phyloP scores from a whole-genome alignment of 2,329 filamentous ascomycete species.

The Hypoxylon sp. region DNA sequence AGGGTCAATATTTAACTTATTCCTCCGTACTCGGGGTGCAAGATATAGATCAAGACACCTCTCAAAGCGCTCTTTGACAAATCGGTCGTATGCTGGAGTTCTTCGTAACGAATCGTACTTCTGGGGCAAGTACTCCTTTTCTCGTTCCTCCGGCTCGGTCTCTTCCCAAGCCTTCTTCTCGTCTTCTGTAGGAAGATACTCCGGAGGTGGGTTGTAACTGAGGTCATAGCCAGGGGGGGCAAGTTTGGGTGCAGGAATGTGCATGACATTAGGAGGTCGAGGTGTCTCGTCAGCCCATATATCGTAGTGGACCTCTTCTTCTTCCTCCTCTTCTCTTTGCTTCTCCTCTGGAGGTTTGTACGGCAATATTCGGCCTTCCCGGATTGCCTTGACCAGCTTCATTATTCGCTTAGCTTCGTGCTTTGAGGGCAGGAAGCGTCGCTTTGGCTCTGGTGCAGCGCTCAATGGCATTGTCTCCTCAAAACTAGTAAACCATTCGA shows the following conservation, averaged over 20 bases:
- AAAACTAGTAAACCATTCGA: slow-evolving; percentile 94
- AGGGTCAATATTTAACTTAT: slow-evolving; percentile 96
- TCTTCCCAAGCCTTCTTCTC: slow-evolving; percentile 90
- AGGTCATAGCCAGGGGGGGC: slow-evolving; percentile 94
- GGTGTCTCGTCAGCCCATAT: slow-evolving; percentile 95
- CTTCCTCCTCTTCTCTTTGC: slow-evolving; percentile 78
- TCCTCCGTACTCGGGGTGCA: slow-evolving; percentile 90
- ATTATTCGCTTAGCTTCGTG: slow-evolving; percentile 96
- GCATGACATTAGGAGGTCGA: slow-evolving; percentile 88
- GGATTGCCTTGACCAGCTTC: slow-evolving; percentile 96
- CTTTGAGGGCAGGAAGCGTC: slow-evolving; percentile 95
- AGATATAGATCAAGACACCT: slow-evolving; percentile 95
- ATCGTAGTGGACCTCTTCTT: slow-evolving; percentile 83
- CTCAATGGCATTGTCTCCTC: slow-evolving; percentile 95
- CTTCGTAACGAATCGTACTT: slow-evolving; percentile 88
- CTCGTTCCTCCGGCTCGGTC: slow-evolving; percentile 88
- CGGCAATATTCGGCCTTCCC: slow-evolving; percentile 92
- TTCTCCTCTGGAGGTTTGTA: slow-evolving; percentile 81
- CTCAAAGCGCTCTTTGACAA: slow-evolving; percentile 97
- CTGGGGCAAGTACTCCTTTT: slow-evolving; percentile 88
- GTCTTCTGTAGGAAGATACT: slow-evolving; percentile 89
- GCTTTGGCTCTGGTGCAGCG: slow-evolving; percentile 94
- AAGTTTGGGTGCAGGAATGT: slow-evolving; percentile 93
- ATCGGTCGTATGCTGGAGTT: slow-evolving; percentile 89
- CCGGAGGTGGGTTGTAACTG: slow-evolving; percentile 94